Evolutionary conservation across 1,284 basidiomycete genomes (phyloP), one percentile per base, ranked within the genome.

Genomic region (Singerocomus inundabilis): DNA sequence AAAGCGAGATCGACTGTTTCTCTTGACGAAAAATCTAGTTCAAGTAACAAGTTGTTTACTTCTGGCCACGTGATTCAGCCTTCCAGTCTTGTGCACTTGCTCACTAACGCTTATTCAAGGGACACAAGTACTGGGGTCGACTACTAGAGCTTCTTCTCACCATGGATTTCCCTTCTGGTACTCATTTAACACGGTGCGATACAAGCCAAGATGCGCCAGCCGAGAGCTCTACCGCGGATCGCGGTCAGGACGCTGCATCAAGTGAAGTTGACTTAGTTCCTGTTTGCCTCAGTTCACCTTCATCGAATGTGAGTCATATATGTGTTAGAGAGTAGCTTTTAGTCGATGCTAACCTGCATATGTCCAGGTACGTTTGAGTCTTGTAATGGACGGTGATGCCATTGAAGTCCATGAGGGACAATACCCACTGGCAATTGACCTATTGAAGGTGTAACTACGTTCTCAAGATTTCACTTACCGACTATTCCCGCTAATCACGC

Each of bases 61-160:
- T 45, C 26, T 2, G 6, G 21, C 41, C 59, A 61, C 60, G 60
- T 61, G 60, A 65, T 45, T 11, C 13, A 5, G 25, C 26, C 6
- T 47, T 12, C 25, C 13, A 11, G 5, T 24, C 30, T 45, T 13
- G 18, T 21, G 10, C 7, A 33, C 28, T 34, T 34, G 33, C 16
- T 42, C 40, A 21, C 28, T 43, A 41, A 15, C 45, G 9, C 31
- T 28, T 11, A 37, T 21, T 41, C 28, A n/a, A 34, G n/a, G 24
- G 29, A 41, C 18, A 25, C 34, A 31, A 21, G 21, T 21, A 21
- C 21, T 21, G 21, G 21, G 21, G 21, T 21, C 32, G 9, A 15
- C 9, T 12, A 2, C 11, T 4, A 37, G 18, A 40, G 5, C 11
- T 16, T 26, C 21, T 31, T 28, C 9, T 28, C 29, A 18, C 10